Evolutionary conservation across 495 filamentous ascomycete species (phyloP).

Genomic region (Clavariopsis aquatica): DNA sequence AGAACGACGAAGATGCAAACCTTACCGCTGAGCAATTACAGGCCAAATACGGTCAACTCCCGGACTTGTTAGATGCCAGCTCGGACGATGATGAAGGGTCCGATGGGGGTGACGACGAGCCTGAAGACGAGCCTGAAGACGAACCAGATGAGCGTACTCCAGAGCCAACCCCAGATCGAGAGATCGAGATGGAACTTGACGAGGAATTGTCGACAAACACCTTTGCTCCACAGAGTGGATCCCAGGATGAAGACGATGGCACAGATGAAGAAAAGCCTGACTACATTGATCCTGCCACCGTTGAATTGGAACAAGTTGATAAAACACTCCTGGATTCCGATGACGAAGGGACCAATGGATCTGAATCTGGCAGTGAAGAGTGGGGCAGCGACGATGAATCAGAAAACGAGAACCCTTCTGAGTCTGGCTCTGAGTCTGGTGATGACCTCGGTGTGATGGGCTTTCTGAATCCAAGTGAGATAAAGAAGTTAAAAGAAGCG

Average conservation of each 20-base stretch:
- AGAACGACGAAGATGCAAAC: constrained; percentile 36
- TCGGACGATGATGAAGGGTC: constrained; percentile 68
- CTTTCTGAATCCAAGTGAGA: constrained; percentile 26
- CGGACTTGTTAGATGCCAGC: constrained; percentile 42
- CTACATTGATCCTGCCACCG: constrained; percentile 39
- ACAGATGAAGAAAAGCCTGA: constrained; percentile 38
- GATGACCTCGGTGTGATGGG: constrained; percentile 32
- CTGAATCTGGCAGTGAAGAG: constrained; percentile 32
- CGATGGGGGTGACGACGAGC: constrained; percentile 62
- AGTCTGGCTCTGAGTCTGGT: constrained; percentile 26
- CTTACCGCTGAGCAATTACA: constrained; percentile 32
- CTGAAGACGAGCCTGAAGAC: constrained; percentile 52
- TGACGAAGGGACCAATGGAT: constrained; percentile 17
- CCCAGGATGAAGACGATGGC: constrained; percentile 22
- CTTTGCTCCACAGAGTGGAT: constrained; percentile 21
- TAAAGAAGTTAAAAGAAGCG: constrained; percentile 35
- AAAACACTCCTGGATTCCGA: constrained; percentile 54
- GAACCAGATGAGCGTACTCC: constrained; percentile 18
- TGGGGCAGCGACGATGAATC: constrained; percentile 32
- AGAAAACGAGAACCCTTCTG: constrained; percentile 28
- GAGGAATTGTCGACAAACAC: constrained; percentile 14
- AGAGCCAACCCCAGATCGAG: constrained; percentile 24
- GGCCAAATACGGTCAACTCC: constrained; percentile 33
- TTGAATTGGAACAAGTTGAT: constrained; percentile 67
- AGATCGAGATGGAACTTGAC: constrained; percentile 33